Evolutionary conservation across 2,329 filamentous ascomycete genomes (phyloP), one percentile per base, ranked within the genome.

Genomic region (Apiospora malaysiana): DNA sequence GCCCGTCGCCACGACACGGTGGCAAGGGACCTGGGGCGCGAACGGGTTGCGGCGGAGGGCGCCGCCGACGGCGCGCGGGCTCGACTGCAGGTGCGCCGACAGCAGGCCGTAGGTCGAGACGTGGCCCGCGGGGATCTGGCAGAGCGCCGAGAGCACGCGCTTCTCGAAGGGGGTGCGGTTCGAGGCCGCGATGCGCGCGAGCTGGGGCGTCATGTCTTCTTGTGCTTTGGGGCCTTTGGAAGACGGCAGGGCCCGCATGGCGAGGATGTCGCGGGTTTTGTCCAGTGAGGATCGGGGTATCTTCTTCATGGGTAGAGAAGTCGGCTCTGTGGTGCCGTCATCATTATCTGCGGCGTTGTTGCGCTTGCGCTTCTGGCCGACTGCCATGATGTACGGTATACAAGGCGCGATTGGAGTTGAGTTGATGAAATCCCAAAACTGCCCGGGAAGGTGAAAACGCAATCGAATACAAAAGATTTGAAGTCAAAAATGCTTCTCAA

Each of bases 51-150:
- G 84, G 23, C 92, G 88, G 77, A 97, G 85, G 4, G 79, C 74
- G 63, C 82, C 81, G n/a, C 82, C 77, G 0, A 81, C 77, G 7
- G 84, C 78, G 7, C 85, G 78, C 16, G 81, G 80, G 42, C 81
- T 82, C 37, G 83, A 82, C 27, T 75, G 80, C 66, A 82, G 82
- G 21, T 82, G 79, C 9, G 82, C 85, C 0, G 94, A 90, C 69
- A 97, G 84, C 1, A 91, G 85, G 3, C 88, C 91, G 82, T 97
- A 97, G 0, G 94, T 95, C 0, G 92, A 94, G 77, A 94, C 92
- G 69, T 85, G 85, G 43, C 94, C 94, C 21, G 83, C 81, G 0
- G 94, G 94, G 72, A 97, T 93, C 77, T 94, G 92, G 77, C 92
- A 91, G 3, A 97, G 88, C 5, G 92, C 86, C 1, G 86, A 83